Base-by-base conservation (phyloP, 2,329 filamentous ascomycete species). In the Claviceps cyperi region DNA sequence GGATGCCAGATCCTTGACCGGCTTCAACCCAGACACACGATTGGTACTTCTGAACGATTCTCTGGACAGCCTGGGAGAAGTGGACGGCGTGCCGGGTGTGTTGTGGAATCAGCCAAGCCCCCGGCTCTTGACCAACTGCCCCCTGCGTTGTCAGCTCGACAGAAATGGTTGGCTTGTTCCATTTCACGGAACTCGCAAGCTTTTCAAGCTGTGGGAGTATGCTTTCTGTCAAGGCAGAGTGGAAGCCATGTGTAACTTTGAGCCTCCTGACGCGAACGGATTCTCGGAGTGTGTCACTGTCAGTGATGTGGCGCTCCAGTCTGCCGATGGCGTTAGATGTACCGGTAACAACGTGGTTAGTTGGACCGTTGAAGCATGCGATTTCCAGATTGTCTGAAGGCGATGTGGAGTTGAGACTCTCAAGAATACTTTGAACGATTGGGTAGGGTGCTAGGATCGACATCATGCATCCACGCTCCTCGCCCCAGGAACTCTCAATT, bases 211-310 rank as follows among this genome's bases (percentile, higher is more conserved):
- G 38, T 1, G 44, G 15, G 7, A 64, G 47, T 0, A 74, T 46
- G 0, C 52, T 46, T 0, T 74, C 69, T 0, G 69, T 66, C 0
- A 75, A 58, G 0, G 49, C 46, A 0, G 66, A 75, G 54, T 76
- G 73, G 55, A 73, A 76, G 0, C 68, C 72, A 50, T 75, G 65
- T 0, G 71, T 69, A 1, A 72, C 68, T 13, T 67, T 62, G 0
- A 76, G 64, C 4, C 56, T 55, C 55, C 71, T 73, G 22, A 14
- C 24, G 24, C 43, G 43, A 50, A 46, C 58, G 64, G 37, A 65
- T 14, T 40, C 15, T 19, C 15, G 9, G 24, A 44, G 35, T 19
- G 39, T 43, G n/a, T 51, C 24, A 7, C 14, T 45, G 8, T 35
- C 43, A 6, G n/a, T 4, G n/a, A 45, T 35, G 43, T 45, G 24